Evolutionary conservation across 306 rosid species (phyloP).

Genomic region (Abrus precatorius): DNA sequence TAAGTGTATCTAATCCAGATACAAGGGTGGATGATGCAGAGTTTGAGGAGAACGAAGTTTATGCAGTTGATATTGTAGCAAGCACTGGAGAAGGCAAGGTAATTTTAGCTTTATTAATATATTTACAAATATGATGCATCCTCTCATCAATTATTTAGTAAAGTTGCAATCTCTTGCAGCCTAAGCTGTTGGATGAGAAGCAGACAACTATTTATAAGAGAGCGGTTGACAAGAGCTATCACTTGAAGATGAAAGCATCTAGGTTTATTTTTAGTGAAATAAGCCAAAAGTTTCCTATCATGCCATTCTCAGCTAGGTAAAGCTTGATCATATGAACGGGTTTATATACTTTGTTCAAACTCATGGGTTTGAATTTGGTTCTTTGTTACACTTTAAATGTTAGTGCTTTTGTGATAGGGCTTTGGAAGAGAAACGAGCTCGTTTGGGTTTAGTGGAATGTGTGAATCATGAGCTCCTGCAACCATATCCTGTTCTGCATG

Average conservation of each 20-base stretch:
- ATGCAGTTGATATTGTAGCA: constrained; percentile 89
- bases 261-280: constrained; percentile 98
- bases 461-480: constrained; percentile 95
- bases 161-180: constrained; percentile 61
- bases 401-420: constrained; percentile 60
- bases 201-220: constrained; percentile 96
- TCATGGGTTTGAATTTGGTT: neutral
- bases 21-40: constrained; percentile 94
- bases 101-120: neutral
- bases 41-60: constrained; percentile 96
- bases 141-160: neutral
- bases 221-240: constrained; percentile 94
- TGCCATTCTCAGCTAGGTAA: constrained; percentile 96
- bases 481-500: constrained; percentile 94
- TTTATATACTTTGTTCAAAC: neutral
- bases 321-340: neutral
- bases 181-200: constrained; percentile 95
- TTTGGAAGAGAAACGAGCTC: constrained; percentile 97
- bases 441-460: constrained; percentile 86
- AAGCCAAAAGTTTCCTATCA: constrained; percentile 85
- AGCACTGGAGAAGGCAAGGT: constrained; percentile 99
- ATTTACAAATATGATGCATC: constrained; percentile 7
- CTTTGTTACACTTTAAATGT: neutral
- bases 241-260: constrained; percentile 96
- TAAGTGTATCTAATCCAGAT: constrained; percentile 82